Base-by-base conservation (phyloP, 2,329 filamentous ascomycete species). In the Colletotrichum ledebouriae region DNA sequence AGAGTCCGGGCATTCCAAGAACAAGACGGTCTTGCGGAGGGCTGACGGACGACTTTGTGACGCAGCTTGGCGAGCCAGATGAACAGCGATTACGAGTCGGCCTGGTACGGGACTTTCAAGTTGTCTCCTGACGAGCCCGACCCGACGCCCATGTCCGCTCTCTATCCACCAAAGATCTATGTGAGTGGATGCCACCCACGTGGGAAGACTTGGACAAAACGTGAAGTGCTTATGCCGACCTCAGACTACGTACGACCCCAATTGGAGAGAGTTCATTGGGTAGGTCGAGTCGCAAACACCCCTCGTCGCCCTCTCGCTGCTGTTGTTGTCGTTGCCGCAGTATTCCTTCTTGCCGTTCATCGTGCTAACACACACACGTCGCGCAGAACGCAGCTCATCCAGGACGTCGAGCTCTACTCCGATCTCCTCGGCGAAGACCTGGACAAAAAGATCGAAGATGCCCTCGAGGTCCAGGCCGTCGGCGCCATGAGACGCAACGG, bases 51-150 rank as follows among this genome's bases (percentile, higher is more conserved):
- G 29, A 29, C 25, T 25, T 5, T 25, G 4, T 25, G 4, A 25
- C 22, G 49, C 25, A 78, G 78, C 5, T 67, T 79, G 13, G 69
- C 70, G 20, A 73, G 71, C 25, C 80, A 83, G 57, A 75, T 80
- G 75, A 79, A 72, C 6, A 73, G 76, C 1, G 74, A 80, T 50
- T 80, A 76, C 49, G 73, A 78, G 17, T 78, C 80, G 6, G 75
- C 79, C 5, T 82, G 80, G 80, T 82, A 81, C 68, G 80, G 79
- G 9, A 78, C 78, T 2, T 82, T 75, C 57, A 81, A 81, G 49
- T 67, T 81, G 1, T 78, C 80, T 11, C 80, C 80, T 1, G 80
- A 82, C 67, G 74, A 78, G 65, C 79, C 78, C 17, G 74, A 76
- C 59, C 80, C 80, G 3, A 79, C 78, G 1, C 71, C 76, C 1